These are phyloP conservation scores for Agaricus sinodeliciosus DNA, from an alignment of 768 basidiomycete genomes.

Conservation along the genomic window DNA sequence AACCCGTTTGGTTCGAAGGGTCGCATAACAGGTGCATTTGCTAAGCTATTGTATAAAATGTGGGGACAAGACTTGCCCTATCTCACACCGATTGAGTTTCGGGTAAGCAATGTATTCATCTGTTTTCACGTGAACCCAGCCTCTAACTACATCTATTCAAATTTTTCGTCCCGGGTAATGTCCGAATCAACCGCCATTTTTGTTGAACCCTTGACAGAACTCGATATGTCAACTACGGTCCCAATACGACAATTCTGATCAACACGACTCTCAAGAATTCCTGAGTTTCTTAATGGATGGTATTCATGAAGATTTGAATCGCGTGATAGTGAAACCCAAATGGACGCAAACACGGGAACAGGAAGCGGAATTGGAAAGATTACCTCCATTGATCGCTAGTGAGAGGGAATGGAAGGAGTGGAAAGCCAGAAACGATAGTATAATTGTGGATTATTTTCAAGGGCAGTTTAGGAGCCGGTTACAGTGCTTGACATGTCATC, in stretches of 20 bases:
- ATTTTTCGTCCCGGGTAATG: background rate
- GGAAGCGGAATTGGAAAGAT: conserved; percentile 82
- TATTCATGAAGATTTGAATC: conserved; percentile 84
- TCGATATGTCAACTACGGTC: conserved; percentile 43
- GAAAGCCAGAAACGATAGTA: conserved; percentile 82
- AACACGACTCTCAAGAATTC: conserved; percentile 98
- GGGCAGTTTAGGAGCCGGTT: conserved; percentile 91
- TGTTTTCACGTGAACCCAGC: background rate
- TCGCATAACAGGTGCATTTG: conserved; percentile 72
- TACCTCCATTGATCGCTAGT: conserved; percentile 84
- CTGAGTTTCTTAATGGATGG: conserved; percentile 90
- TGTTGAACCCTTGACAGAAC: conserved; percentile 21
- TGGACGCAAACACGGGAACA: conserved; percentile 65
- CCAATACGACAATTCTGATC: conserved; percentile 81
- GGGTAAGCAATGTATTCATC: conserved; percentile 42
- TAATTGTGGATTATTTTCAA: conserved; percentile 97
- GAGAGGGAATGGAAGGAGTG: conserved; percentile 92
- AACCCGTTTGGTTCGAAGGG: conserved; percentile 91
- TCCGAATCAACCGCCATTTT: background rate
- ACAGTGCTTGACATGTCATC: conserved; percentile 85
- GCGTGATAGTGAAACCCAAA: conserved; percentile 66
- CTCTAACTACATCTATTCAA: too few relatives aligned
- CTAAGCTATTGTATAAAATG: conserved; percentile 76
- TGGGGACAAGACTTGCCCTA: conserved; percentile 85
- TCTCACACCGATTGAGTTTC: conserved; percentile 74